phyloP scores from a whole-genome alignment of 1,284 basidiomycete genomes.

The Melanopsichium pennsylvanicum region DNA sequence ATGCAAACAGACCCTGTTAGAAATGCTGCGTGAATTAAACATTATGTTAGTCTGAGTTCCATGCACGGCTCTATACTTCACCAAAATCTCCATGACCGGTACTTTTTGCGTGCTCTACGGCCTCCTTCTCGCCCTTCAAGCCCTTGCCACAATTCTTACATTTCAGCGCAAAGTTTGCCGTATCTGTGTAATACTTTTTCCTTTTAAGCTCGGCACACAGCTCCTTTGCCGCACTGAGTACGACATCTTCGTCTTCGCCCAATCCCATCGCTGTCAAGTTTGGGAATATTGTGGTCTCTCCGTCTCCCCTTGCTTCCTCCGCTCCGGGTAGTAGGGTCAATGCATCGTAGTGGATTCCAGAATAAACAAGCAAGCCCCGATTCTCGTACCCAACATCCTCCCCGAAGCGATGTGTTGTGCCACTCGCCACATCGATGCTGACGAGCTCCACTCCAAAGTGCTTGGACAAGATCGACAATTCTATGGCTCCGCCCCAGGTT shows the following conservation, averaged over 20 bases:
- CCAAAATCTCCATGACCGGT: slow-evolving; percentile 55
- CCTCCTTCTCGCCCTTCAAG: slow-evolving; percentile 49
- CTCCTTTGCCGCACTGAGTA: slow-evolving; percentile 28
- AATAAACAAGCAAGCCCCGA: slow-evolving; percentile 39
- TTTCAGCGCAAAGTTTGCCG: slow-evolving; percentile 41
- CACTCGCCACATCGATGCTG: slow-evolving; percentile 42
- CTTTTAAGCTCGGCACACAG: slow-evolving; percentile 33
- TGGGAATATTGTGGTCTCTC: slow-evolving; percentile 36
- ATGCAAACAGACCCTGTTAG: slow-evolving; percentile 1
- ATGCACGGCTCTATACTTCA: too few relatives aligned
- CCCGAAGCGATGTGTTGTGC: slow-evolving; percentile 45
- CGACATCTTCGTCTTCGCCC: slow-evolving; percentile 13
- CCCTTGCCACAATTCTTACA: slow-evolving; percentile 40
- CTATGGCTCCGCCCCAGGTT: slow-evolving; percentile 55
- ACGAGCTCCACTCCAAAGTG: slow-evolving; percentile 41
- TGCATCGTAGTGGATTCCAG: slow-evolving; percentile 57
- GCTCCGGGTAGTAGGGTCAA: too few relatives aligned
- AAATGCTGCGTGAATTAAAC: too few relatives aligned
- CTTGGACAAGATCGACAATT: slow-evolving; percentile 41
- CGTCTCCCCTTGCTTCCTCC: slow-evolving; percentile 3
- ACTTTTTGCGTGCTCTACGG: slow-evolving; percentile 43
- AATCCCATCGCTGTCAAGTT: slow-evolving; percentile 12
- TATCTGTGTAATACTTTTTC: slow-evolving; percentile 52
- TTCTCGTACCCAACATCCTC: slow-evolving; percentile 37
- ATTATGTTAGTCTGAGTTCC: too few relatives aligned